phyloP scores from a whole-genome alignment of 345 rosid species.

The Acer negundo region DNA sequence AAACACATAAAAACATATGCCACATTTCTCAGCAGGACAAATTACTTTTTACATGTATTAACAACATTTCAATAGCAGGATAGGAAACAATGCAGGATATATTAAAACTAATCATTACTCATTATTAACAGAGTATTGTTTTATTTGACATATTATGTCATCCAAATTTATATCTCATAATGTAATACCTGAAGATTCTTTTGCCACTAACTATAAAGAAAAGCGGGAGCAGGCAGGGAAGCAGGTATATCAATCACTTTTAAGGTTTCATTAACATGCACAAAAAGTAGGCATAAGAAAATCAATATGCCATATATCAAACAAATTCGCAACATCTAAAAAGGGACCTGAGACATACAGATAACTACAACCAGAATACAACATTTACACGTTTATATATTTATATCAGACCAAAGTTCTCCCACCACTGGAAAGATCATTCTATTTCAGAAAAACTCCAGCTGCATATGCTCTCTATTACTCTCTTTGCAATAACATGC shows the following conservation, averaged over 20 bases:
- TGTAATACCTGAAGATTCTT: not conserved
- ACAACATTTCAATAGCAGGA: slow-evolving; percentile 12
- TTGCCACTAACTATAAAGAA: not conserved
- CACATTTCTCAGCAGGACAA: not conserved
- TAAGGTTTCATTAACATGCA: not conserved
- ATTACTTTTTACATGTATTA: not conserved
- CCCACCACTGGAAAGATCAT: not conserved
- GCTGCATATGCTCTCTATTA: not conserved
- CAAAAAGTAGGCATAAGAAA: not conserved
- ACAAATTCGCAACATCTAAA: not conserved
- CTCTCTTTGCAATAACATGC: slow-evolving; percentile 1
- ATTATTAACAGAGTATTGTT: not conserved
- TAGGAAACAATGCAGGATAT: not conserved
- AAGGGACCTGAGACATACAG: not conserved
- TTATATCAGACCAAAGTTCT: not conserved
- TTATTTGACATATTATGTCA: not conserved
- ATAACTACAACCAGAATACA: not conserved
- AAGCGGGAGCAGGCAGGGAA: not conserved
- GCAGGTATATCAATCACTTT: slow-evolving; percentile 1
- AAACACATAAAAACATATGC: slow-evolving; percentile 23
- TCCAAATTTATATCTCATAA: not conserved
- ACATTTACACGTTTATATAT: not conserved
- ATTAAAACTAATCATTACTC: slow-evolving; percentile 6
- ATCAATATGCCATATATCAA: slow-evolving; percentile 5
- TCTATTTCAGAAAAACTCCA: not conserved